Base-by-base conservation (phyloP, 305 asterid genomes). In the Fraxinus baroniana region DNA sequence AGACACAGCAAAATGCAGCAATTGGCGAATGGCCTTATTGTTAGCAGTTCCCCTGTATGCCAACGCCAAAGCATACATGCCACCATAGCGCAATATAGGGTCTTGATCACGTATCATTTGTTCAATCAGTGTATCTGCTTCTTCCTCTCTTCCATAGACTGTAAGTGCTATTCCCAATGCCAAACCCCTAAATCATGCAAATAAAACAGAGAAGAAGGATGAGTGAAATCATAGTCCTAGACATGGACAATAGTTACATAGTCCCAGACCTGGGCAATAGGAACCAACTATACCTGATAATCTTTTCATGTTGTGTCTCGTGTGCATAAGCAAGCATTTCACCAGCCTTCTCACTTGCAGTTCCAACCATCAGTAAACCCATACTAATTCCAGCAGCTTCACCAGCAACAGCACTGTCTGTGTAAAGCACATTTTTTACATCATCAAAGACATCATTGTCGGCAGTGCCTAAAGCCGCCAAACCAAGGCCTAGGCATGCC, bases 241-340 rank as follows among this genome's bases (percentile, higher is more conserved):
- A 18, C 66, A 5, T 55, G 26, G 66, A 18, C 26, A 55, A 55
- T 55, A 55, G 66, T 55, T n/a, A 55, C 66, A n/a, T 55, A 55
- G 66, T 55, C 66, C 66, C 24, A 80, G 64, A 37, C 68, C 52
- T 6, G n/a, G 78, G 39, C 72, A 39, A 73, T 76, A 84, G 81
- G 79, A 80, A 72, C 44, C 83, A 81, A 49, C 74, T 35, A 81
- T 82, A 96, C 99, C 99, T 90, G 77, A 95, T 95, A 80, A 97
- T 97, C 88, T 97, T 97, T 87, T 97, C 98, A 72, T 97, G 99
- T 87, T 97, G 99, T 0, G 99, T 97, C 87, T 97, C 98, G 62
- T 97, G 99, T 0, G 99, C 98, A 90, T 97, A 97, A 84, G 97
- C 96, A 86, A 97, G 97, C 98, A 97, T 95, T 89, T 97, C 99